Base-by-base conservation (phyloP, 1,139 yeast species). In the Blastobotrys ciferrii region DNA sequence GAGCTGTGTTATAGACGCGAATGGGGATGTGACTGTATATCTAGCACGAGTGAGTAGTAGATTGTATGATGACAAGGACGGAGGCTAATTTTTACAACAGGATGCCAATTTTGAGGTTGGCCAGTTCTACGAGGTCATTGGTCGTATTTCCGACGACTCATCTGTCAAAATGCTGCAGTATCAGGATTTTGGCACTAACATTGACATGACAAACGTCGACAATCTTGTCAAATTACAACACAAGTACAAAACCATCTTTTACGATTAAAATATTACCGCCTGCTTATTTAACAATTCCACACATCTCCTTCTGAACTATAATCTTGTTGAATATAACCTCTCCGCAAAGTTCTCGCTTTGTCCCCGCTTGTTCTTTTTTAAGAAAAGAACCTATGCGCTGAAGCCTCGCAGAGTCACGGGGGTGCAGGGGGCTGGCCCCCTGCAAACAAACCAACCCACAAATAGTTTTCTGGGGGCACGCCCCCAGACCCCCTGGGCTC, bases 41-140 rank as follows among this genome's bases (percentile, higher is more conserved):
- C 49, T 54, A 17, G 49, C 51, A 4, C 43, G 52, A 7, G 59
- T 58, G 45, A 28, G 62, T 57, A 18, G 20, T 9, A 20, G 19
- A 42, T 9, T 28, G 32, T 9, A 20, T 14, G 4, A 20, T 35
- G 17, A 19, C 36, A 25, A 28, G 17, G 15, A 25, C 35, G 6
- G 12, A n/a, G 15, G 31, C 44, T 31, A 31, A 32, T 13, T 12
- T 32, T n/a, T n/a, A n/a, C 7, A 14, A 32, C 36, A 60, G 56
- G 50, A 45, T 32, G 38, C 53, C 25, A 48, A 45, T 30, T 44
- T 75, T 48, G 62, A 57, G 13, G 68, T 70, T 12, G 74, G 73
- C 50, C 69, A 71, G 41, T 75, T 67, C 51, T 80, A 78, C 62
- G 84, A 80, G 59, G 56, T 80, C 40, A 72, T 78, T 43, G 85